These are phyloP conservation scores for Inonotus hispidus DNA, from an alignment of 1,284 basidiomycete genomes.

Conservation along the genomic window DNA sequence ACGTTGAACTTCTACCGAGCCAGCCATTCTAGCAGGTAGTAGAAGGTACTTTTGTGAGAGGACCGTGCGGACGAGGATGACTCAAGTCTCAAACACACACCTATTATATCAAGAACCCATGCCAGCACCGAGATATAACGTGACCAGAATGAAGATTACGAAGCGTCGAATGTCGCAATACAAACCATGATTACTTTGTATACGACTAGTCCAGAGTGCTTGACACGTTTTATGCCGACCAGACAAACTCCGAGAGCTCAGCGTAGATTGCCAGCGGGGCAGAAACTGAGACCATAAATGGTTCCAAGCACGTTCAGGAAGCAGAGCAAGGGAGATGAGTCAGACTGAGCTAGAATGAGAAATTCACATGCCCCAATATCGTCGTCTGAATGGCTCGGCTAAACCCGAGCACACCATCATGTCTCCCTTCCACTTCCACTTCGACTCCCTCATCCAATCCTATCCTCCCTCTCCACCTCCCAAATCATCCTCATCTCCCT, in stretches of 20 bases:
- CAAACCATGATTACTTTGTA: too few species aligned
- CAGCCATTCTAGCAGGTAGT: neutral
- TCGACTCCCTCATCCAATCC: neutral
- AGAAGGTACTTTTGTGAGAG: too few species aligned
- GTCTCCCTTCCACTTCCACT: neutral
- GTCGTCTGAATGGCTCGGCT: neutral
- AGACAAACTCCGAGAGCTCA: neutral
- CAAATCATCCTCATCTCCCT: slow-evolving; percentile 12
- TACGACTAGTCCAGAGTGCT: neutral
- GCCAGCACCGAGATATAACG: neutral
- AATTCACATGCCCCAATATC: neutral
- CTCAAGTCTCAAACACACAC: too few species aligned
- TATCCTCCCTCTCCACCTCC: neutral
- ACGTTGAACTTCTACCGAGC: slow-evolving; percentile 38
- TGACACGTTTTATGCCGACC: neutral
- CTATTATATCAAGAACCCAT: neutral
- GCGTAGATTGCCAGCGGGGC: neutral
- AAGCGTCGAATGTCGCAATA: neutral
- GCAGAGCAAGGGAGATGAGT: too few species aligned
- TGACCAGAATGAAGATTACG: neutral
- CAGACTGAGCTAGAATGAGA: too few species aligned
- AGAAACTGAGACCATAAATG: too few species aligned
- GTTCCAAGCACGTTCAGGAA: too few species aligned
- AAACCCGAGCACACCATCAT: slow-evolving; percentile 1
- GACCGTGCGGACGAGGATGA: too few species aligned